Percentiles rank a stretch among this genome's conserved stretches.
Evolutionary conservation across 1,139 yeast species (phyloP).

Genomic region (Protomyces pachydermus): DNA sequence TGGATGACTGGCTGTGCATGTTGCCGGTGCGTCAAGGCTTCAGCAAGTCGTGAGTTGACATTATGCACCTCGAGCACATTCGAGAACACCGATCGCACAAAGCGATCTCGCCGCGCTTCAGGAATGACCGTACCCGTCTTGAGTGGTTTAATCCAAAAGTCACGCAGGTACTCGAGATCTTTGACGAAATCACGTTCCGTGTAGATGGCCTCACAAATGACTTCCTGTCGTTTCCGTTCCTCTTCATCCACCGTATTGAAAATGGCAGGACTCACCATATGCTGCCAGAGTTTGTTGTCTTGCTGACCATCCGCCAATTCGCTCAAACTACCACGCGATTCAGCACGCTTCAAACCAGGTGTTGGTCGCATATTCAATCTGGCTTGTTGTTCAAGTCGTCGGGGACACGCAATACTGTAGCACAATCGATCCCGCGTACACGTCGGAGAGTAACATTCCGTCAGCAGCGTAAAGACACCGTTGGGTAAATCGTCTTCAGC

Average conservation of each 20-base stretch:
- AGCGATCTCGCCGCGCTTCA: conserved; percentile 80
- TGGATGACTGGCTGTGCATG: conserved; percentile 81
- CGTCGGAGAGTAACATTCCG: conserved; percentile 95
- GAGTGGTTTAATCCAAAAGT: conserved; percentile 88
- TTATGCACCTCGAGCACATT: conserved; percentile 83
- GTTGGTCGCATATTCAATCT: conserved; percentile 82
- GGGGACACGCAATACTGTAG: conserved; percentile 95
- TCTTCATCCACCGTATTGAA: conserved; percentile 74
- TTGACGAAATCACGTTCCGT: conserved; percentile 95
- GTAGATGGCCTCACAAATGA: conserved; percentile 86
- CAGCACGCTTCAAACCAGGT: conserved; percentile 80
- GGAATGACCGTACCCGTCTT: conserved; percentile 83
- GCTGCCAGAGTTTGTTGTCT: conserved; percentile 88
- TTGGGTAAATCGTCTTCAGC: conserved; percentile 40
- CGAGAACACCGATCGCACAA: conserved; percentile 85
- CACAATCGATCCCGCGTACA: conserved; percentile 84
- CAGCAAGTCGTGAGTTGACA: conserved; percentile 78
- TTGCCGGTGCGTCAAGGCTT: conserved; percentile 82
- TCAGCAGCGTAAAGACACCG: conserved; percentile 86
- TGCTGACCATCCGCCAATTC: conserved; percentile 55
- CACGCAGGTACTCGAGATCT: conserved; percentile 87
- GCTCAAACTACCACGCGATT: conserved; percentile 68
- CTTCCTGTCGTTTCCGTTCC: conserved; percentile 90
- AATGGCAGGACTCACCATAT: conserved; percentile 76
- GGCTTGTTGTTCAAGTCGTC: conserved; percentile 93